Evolutionary conservation across 2,329 filamentous ascomycete species (phyloP).

Genomic region (Beauveria bassiana): DNA sequence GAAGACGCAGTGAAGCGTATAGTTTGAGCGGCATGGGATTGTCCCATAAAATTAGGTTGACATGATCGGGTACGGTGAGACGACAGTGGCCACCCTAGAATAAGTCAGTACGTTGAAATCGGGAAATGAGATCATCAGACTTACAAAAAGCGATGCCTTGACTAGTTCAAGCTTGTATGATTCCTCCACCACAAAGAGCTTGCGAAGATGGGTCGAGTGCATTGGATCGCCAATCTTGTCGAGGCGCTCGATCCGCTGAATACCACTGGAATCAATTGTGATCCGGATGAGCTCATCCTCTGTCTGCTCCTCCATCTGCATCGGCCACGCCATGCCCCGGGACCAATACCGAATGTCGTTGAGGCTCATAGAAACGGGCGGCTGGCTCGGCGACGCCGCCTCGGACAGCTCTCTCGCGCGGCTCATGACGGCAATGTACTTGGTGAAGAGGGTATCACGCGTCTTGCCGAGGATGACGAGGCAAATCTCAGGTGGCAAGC

Average conservation of each 20-base stretch:
- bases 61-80: not conserved
- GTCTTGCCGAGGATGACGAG: not conserved
- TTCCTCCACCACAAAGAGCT: not conserved
- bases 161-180: not conserved
- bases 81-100: constrained; percentile 1
- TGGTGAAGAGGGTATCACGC: not conserved
- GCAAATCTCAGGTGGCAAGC: not conserved
- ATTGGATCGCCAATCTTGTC: not conserved
- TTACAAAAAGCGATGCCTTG: not conserved
- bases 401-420: not conserved
- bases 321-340: constrained; percentile 1
- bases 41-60: not conserved
- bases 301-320: not conserved
- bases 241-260: constrained; percentile 3
- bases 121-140: not conserved
- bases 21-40: not conserved
- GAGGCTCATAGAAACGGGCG: not conserved
- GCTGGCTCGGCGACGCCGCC: not conserved
- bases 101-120: not conserved
- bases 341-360: not conserved
- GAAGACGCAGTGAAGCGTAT: not conserved
- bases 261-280: constrained; percentile 3
- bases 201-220: not conserved
- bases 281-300: not conserved
- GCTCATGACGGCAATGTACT: constrained; percentile 7